Evolutionary conservation across 805 yeast species (phyloP).

Genomic region (Maudiozyma barnettii): DNA sequence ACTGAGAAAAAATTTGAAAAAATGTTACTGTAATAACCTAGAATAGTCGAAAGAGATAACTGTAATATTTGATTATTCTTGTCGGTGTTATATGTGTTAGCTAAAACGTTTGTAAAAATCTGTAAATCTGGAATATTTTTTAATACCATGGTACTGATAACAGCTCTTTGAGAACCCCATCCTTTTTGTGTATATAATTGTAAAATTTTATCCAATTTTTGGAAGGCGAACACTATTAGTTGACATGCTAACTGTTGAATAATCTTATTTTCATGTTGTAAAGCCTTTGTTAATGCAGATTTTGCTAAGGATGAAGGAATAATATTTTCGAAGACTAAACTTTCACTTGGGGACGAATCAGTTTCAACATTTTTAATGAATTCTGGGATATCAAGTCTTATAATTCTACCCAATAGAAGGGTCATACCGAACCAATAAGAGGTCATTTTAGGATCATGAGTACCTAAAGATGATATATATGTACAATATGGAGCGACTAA

Average conservation of each 20-base stretch:
- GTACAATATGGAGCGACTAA: slow-evolving; percentile 61
- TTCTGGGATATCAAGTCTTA: slow-evolving; percentile 48
- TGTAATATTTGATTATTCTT: slow-evolving; percentile 38
- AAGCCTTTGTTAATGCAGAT: slow-evolving; percentile 45
- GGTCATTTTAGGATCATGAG: slow-evolving; percentile 69
- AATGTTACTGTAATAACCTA: slow-evolving; percentile 32
- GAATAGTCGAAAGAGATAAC: slow-evolving; percentile 38
- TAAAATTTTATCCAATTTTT: slow-evolving; percentile 40
- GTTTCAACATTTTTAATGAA: slow-evolving; percentile 24
- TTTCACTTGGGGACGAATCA: slow-evolving; percentile 28
- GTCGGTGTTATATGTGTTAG: slow-evolving; percentile 31
- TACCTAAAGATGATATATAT: slow-evolving; percentile 51
- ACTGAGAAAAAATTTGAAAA: slow-evolving; percentile 31
- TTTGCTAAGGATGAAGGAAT: slow-evolving; percentile 59
- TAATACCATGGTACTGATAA: slow-evolving; percentile 29
- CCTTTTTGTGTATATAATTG: slow-evolving; percentile 30
- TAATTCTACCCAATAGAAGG: slow-evolving; percentile 47
- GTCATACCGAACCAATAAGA: slow-evolving; percentile 80
- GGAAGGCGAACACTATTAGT: slow-evolving; percentile 42
- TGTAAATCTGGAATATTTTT: slow-evolving; percentile 39
- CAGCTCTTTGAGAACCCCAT: slow-evolving; percentile 33
- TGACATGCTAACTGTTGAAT: slow-evolving; percentile 59
- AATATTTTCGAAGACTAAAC: slow-evolving; percentile 43
- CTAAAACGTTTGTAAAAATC: slow-evolving; percentile 33
- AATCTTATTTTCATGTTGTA: slow-evolving; percentile 41